These are phyloP conservation scores for Centella asiatica DNA, from an alignment of 129 eudicot genomes.

Conservation along the genomic window DNA sequence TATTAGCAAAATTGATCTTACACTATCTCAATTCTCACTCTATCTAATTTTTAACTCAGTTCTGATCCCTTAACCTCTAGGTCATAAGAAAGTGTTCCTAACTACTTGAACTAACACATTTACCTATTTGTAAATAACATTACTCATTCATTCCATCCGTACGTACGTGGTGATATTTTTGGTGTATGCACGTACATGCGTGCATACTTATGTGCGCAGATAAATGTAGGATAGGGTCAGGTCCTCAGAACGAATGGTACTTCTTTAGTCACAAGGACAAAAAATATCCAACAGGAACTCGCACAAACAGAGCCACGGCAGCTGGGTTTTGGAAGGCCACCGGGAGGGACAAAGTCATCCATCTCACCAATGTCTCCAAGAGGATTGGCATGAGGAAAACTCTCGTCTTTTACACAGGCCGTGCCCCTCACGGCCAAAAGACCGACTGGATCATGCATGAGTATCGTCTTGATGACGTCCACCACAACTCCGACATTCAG, in stretches of 20 bases:
- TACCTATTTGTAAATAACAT: too few relatives aligned
- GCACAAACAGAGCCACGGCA: slow-evolving; percentile 76
- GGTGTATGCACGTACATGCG: too few relatives aligned
- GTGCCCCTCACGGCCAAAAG: slow-evolving; percentile 89
- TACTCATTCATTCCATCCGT: too few relatives aligned
- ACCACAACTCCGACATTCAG: slow-evolving; percentile 46
- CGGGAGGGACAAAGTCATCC: slow-evolving; percentile 78
- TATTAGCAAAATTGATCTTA: too few relatives aligned
- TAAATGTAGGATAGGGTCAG: slow-evolving; percentile 80
- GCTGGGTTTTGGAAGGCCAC: slow-evolving; percentile 97
- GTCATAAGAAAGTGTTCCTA: too few relatives aligned
- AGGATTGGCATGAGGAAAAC: slow-evolving; percentile 86
- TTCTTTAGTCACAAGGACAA: slow-evolving; percentile 95
- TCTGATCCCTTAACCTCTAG: too few relatives aligned
- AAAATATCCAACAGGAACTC: slow-evolving; percentile 82
- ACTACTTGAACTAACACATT: too few relatives aligned
- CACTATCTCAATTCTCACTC: too few relatives aligned
- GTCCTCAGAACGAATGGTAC: slow-evolving; percentile 83
- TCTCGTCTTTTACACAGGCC: slow-evolving; percentile 76
- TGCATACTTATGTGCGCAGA: slow-evolving; percentile 23
- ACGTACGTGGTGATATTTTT: too few relatives aligned
- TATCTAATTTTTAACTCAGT: too few relatives aligned
- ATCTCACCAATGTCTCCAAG: slow-evolving; percentile 39
- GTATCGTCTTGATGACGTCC: slow-evolving; percentile 64
- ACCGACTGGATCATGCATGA: slow-evolving; percentile 98